Conservation (phyloP, 371 early-diverging fungal genomes). For the Thermomucor indicae-seudaticae region DNA sequence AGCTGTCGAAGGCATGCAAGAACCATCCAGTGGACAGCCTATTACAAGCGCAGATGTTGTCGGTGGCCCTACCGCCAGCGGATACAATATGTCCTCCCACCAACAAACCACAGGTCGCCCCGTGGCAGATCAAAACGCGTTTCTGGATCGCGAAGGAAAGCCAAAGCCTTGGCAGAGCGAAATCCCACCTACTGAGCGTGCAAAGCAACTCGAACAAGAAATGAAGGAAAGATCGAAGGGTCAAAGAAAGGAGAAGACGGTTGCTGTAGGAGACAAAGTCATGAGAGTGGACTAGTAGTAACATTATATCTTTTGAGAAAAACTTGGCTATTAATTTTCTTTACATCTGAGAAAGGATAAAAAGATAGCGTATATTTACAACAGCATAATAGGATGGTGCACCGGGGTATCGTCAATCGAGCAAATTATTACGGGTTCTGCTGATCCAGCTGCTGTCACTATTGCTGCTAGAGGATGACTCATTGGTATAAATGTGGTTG, state of each 20-base stretch:
- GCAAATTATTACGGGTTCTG: no score
- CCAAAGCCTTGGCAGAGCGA: conserved; percentile 15
- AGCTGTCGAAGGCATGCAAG: no score
- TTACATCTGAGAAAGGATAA: no score
- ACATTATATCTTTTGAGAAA: no score
- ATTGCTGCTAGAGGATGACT: background rate
- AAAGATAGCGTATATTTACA: no score
- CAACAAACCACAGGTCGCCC: conserved; percentile 6
- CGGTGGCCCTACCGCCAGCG: background rate
- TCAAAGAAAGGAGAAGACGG: conserved; percentile 6
- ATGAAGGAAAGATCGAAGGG: conserved; percentile 15
- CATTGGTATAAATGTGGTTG: background rate
- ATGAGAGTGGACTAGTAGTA: no score
- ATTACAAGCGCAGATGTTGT: no score
- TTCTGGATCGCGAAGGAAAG: conserved; percentile 10
- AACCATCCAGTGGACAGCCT: no score
- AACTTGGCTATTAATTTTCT: no score
- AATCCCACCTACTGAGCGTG: conserved; percentile 23
- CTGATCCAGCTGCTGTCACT: conserved; percentile 4
- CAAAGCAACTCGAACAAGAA: conserved; percentile 22
- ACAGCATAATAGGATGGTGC: no score
- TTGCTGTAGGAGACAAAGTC: conserved; percentile 16
- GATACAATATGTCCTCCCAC: background rate
- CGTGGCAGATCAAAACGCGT: conserved; percentile 23
- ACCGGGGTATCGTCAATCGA: no score